Conservation (phyloP, 2,329 filamentous ascomycete genomes). For the Pezicula radicicola region DNA sequence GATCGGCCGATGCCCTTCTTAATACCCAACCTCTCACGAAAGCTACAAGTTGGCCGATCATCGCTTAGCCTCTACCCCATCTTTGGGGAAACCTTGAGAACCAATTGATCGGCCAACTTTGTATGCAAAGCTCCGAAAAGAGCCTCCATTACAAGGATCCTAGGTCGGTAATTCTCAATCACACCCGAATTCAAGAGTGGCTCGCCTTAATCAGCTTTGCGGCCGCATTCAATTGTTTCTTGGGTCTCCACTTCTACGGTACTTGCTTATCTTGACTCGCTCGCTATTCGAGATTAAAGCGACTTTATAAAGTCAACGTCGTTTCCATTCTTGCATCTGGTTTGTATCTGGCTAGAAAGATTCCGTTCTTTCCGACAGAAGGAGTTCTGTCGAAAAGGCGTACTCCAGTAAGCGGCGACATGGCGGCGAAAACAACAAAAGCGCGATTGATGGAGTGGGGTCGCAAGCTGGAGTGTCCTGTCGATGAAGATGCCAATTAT, state of each 20-base stretch:
- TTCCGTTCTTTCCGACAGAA: too few relatives aligned
- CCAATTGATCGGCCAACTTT: conserved; percentile 3
- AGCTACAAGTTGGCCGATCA: conserved; percentile 3
- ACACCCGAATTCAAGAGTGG: too few relatives aligned
- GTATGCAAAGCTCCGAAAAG: background rate
- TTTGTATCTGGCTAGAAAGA: too few relatives aligned
- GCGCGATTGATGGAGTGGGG: conserved; percentile 14
- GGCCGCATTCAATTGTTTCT: background rate
- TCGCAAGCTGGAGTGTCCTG: conserved; percentile 16
- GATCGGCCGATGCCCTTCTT: background rate
- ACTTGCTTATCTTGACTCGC: background rate
- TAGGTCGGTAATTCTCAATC: too few relatives aligned
- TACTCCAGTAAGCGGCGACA: background rate
- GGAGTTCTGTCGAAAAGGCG: too few relatives aligned
- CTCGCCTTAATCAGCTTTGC: background rate
- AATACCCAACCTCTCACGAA: background rate
- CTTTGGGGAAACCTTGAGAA: background rate
- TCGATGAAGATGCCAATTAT: conserved; percentile 20
- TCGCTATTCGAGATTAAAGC: too few relatives aligned
- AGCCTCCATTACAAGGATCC: too few relatives aligned
- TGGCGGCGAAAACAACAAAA: conserved; percentile 15
- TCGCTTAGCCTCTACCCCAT: background rate
- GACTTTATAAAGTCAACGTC: too few relatives aligned
- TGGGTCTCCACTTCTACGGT: background rate
- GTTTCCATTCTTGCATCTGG: too few relatives aligned